Conservation (phyloP, 2,329 filamentous ascomycete genomes). For the Scedosporium aurantiacum region DNA sequence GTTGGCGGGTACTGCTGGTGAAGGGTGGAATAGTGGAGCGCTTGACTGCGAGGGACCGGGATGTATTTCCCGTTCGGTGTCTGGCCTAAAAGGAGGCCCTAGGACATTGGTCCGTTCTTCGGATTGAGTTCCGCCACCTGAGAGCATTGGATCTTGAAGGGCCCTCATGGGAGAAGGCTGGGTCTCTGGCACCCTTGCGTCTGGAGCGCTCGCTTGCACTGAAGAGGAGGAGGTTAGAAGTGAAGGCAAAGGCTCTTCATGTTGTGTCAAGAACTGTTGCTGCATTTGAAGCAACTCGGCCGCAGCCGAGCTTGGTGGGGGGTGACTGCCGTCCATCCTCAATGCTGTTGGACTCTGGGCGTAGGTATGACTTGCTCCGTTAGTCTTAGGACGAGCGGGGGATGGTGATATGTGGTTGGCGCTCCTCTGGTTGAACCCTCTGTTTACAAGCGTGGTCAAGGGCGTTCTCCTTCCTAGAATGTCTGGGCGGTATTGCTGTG, state of each 20-base stretch:
- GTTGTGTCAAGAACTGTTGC: not conserved
- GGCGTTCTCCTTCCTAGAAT: not conserved
- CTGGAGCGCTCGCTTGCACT: not conserved
- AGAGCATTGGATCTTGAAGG: not conserved
- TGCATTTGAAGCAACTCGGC: not conserved
- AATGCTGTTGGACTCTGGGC: not conserved
- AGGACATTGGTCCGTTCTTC: not conserved
- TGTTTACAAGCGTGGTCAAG: not conserved
- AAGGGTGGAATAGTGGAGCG: not conserved
- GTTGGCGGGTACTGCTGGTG: not conserved
- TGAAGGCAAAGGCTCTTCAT: not conserved
- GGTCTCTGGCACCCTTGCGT: not conserved
- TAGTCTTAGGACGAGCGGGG: not conserved
- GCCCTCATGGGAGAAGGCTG: not conserved
- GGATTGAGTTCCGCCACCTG: not conserved
- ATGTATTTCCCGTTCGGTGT: not conserved
- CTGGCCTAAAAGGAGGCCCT: not conserved
- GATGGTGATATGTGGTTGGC: not conserved
- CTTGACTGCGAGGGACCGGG: not conserved
- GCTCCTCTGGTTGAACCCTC: not conserved
- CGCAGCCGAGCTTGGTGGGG: not conserved
- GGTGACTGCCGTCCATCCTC: not conserved
- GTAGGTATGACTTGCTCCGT: not conserved
- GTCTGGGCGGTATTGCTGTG: not conserved
- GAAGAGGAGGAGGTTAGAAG: not conserved